Conservation (phyloP, 2,329 filamentous ascomycete genomes). For the Sarocladium strictum region DNA sequence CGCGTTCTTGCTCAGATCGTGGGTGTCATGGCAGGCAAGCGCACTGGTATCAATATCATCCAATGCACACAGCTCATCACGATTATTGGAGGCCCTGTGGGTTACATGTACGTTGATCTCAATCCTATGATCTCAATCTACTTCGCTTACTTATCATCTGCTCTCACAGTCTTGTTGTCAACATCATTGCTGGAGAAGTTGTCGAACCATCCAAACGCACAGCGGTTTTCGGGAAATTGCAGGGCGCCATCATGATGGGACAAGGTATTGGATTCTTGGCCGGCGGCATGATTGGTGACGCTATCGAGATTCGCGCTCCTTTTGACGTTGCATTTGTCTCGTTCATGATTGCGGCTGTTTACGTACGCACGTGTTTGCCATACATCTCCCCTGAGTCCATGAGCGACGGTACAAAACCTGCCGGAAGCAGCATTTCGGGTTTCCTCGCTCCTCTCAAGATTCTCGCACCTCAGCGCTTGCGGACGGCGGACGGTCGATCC, state of each 20-base stretch:
- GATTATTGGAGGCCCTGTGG: slow-evolving; percentile 60
- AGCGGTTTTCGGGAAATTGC: slow-evolving; percentile 57
- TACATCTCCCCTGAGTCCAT: slow-evolving; percentile 42
- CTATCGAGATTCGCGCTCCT: slow-evolving; percentile 55
- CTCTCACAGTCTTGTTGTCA: slow-evolving; percentile 47
- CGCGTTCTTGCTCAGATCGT: slow-evolving; percentile 59
- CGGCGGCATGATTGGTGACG: slow-evolving; percentile 59
- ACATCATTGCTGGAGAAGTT: slow-evolving; percentile 62
- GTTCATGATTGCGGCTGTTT: slow-evolving; percentile 41
- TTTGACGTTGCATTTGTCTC: slow-evolving; percentile 58
- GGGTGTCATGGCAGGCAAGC: slow-evolving; percentile 56
- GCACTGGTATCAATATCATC: slow-evolving; percentile 59
- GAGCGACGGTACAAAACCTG: slow-evolving; percentile 14
- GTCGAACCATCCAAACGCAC: slow-evolving; percentile 55
- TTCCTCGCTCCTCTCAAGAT: slow-evolving; percentile 61
- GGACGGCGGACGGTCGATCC: slow-evolving; percentile 41
- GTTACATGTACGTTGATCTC: slow-evolving; percentile 47
- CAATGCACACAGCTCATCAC: slow-evolving; percentile 64
- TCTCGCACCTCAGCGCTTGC: slow-evolving; percentile 51
- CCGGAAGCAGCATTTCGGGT: slow-evolving; percentile 33
- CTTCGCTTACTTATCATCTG: not conserved
- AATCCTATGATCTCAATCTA: not conserved
- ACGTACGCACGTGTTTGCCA: slow-evolving; percentile 35
- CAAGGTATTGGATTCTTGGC: slow-evolving; percentile 55
- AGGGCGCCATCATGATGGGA: slow-evolving; percentile 63